Evolutionary conservation across 768 basidiomycete species (phyloP), one percentile per base, ranked within the genome.

Genomic region (Sistotremastrum suecicum): DNA sequence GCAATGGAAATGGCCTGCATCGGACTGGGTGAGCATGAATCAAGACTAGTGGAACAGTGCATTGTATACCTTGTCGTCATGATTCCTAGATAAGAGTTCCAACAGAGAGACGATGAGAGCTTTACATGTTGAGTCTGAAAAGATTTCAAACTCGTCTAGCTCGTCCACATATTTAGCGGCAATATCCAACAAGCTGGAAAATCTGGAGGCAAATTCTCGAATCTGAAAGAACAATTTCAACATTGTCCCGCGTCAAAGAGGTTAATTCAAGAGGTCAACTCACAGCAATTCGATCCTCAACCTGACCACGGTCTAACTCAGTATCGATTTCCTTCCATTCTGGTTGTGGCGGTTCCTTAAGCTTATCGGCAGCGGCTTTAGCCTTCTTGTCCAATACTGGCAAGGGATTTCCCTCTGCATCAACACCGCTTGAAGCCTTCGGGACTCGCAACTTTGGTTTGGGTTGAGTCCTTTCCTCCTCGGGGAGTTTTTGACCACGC

Each of bases 191-290:
- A 74, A 46, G 31, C 66, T 63, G 1, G 67, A 64, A 51, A 87
- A 87, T 34, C 85, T 71, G 41, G 82, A 56, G 7, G 74, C 56
- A 56, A 86, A 89, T 60, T 88, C 85, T 47, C 85, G 76, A 38
- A 87, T 78, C 52, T 75, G 65, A 29, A 20, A 11, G 11, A 29
- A 12, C 36, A 10, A 20, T 20, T 20, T 20, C 20, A 20, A 20
- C 20, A 20, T 20, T 20, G 20, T 20, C 4, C n/a, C 7, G 3
- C 37, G 30, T 31, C 31, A 11, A 5, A 42, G 31, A 28, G 28
- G 29, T 33, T 28, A 34, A 11, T 38, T 38, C 9, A 47, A 12
- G 1, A n/a, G 7, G 33, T 8, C n/a, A 30, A 42, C 49, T 36
- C 20, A 55, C 54, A 29, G 41, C 36, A 41, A 87, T 71, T 7